Percentiles rank a stretch among this genome's conserved stretches.
Evolutionary conservation across 148 eudicot species (phyloP).

Genomic region (Beta vulgaris): DNA sequence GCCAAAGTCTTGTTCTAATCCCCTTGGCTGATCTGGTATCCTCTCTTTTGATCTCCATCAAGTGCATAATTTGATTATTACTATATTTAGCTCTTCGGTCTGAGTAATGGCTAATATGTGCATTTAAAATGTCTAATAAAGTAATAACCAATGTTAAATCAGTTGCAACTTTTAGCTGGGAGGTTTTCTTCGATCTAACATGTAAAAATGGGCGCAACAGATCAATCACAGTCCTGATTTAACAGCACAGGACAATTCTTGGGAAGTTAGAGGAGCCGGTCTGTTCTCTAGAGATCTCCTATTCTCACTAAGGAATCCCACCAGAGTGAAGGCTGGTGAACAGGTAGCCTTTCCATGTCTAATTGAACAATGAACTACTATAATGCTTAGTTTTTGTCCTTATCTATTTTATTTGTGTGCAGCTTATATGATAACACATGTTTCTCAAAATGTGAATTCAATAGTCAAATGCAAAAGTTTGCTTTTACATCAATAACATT

Average conservation of each 20-base stretch:
- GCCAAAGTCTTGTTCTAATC: constrained; percentile 80
- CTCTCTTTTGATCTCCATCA: not conserved
- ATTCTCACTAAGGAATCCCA: constrained; percentile 71
- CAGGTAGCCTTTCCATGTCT: constrained; percentile 45
- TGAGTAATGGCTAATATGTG: too few relatives aligned
- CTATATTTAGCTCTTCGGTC: too few relatives aligned
- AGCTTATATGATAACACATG: too few relatives aligned
- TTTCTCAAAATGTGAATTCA: too few relatives aligned
- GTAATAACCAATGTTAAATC: too few relatives aligned
- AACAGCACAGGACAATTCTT: constrained; percentile 71
- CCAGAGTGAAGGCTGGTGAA: constrained; percentile 78
- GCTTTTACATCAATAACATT: not conserved
- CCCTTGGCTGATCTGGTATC: constrained; percentile 90
- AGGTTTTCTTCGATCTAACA: constrained; percentile 6
- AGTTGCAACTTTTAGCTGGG: not conserved
- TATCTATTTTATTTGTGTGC: too few relatives aligned
- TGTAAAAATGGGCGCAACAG: constrained; percentile 39
- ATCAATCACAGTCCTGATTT: constrained; percentile 77
- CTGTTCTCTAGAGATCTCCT: constrained; percentile 82
- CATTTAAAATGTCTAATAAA: too few relatives aligned
- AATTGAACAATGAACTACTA: not conserved
- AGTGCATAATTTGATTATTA: too few relatives aligned
- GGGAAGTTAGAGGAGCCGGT: constrained; percentile 89
- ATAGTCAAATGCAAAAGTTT: too few relatives aligned
- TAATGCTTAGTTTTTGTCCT: too few relatives aligned